Conservation (phyloP, 1,284 basidiomycete species). For the Sporisorium iseilematis-ciliati region DNA sequence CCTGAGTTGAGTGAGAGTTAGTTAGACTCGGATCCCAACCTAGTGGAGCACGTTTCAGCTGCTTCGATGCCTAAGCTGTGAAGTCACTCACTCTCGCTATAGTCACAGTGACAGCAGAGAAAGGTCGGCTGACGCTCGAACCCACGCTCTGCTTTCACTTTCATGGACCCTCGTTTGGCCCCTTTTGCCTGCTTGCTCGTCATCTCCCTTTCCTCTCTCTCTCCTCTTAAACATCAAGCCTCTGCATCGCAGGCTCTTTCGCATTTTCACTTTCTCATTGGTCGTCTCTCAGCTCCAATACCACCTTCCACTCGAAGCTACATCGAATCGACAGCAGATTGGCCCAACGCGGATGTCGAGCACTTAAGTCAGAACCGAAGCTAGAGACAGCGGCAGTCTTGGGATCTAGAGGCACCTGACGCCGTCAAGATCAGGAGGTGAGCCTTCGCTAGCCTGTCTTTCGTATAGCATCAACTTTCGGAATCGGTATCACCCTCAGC, state of each 20-base stretch:
- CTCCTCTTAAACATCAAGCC: neutral
- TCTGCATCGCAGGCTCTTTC: neutral
- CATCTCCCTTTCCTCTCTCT: neutral
- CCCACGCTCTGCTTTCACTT: neutral
- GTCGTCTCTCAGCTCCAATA: neutral
- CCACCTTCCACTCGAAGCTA: too few species aligned
- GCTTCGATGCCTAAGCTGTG: constrained; percentile 6
- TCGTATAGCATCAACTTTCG: too few species aligned
- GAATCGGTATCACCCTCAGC: neutral
- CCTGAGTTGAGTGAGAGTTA: too few species aligned
- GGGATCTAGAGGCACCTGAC: too few species aligned
- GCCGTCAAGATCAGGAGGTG: too few species aligned
- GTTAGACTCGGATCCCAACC: neutral
- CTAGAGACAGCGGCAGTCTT: constrained; percentile 9
- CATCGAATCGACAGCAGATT: too few species aligned
- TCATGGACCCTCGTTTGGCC: constrained; percentile 3
- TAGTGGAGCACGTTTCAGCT: constrained; percentile 6
- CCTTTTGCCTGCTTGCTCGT: neutral
- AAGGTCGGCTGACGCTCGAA: constrained; percentile 4
- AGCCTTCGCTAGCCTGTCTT: too few species aligned
- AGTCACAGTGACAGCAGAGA: neutral
- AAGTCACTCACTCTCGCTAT: neutral
- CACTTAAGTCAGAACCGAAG: neutral
- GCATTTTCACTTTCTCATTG: neutral
- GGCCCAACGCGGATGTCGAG: constrained; percentile 6